A percentile compares a stretch with the other conserved stretches of the same genome.
These are phyloP conservation scores for Eucalyptus rudis DNA, from an alignment of 345 rosid species.

Conservation along the genomic window DNA sequence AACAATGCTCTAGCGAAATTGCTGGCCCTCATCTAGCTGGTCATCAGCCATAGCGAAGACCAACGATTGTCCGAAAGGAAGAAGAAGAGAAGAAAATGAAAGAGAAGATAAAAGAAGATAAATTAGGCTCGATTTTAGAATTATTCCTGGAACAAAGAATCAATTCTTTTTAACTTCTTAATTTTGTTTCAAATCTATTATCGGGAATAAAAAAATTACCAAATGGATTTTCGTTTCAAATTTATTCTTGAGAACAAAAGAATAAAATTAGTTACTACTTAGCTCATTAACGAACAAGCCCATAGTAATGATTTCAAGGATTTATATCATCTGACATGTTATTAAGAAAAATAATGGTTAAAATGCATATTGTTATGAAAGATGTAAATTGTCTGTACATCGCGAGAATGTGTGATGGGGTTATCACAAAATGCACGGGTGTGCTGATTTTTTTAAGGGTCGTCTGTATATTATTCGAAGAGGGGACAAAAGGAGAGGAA, in stretches of 20 bases:
- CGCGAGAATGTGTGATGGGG: not conserved
- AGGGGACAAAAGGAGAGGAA: not conserved
- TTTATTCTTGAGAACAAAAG: rapidly evolving
- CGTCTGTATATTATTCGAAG: not conserved
- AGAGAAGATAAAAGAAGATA: rapidly evolving
- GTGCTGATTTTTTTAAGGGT: not conserved
- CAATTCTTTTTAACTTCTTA: too few species aligned
- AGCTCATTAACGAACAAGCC: too few species aligned
- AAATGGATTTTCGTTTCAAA: rapidly evolving
- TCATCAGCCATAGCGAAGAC: rapidly evolving
- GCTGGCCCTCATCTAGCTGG: rapidly evolving
- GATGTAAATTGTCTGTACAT: not conserved
- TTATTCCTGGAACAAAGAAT: rapidly evolving
- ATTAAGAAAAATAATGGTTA: not conserved
- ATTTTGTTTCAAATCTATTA: too few species aligned
- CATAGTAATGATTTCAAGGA: not conserved
- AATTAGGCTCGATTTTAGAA: too few species aligned
- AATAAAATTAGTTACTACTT: rapidly evolving
- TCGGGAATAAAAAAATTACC: rapidly evolving
- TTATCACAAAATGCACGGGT: not conserved
- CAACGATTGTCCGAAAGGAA: too few species aligned
- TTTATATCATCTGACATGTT: not conserved
- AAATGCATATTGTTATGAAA: not conserved
- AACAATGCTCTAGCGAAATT: too few species aligned
- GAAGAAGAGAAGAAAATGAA: too few species aligned